Evolutionary conservation across 2,329 filamentous ascomycete genomes (phyloP).

Genomic region (Arthroderma sp.): DNA sequence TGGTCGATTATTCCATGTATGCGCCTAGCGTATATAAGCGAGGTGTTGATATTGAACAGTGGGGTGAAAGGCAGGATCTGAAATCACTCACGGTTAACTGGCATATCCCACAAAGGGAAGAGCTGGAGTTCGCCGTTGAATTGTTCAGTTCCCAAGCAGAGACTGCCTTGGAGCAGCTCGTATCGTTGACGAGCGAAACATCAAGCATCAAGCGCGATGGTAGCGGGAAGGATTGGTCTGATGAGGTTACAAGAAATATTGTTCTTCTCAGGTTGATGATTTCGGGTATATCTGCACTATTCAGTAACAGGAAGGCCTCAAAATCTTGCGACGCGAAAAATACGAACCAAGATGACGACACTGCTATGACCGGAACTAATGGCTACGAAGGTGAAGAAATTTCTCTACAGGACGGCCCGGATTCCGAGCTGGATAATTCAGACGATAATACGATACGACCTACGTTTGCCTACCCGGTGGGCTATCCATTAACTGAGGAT

Average conservation of each 20-base stretch:
- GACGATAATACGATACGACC: slow-evolving; percentile 55
- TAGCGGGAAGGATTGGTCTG: slow-evolving; percentile 97
- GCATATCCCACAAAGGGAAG: slow-evolving; percentile 69
- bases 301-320: slow-evolving; percentile 64
- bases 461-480: slow-evolving; percentile 77
- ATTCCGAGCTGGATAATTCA: slow-evolving; percentile 42
- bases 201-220: slow-evolving; percentile 79
- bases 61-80: slow-evolving; percentile 67
- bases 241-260: slow-evolving; percentile 83
- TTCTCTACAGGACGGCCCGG: slow-evolving; percentile 27
- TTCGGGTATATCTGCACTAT: slow-evolving; percentile 78
- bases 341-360: slow-evolving; percentile 25
- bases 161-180: slow-evolving; percentile 60
- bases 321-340: slow-evolving; percentile 36
- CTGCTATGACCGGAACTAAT: slow-evolving; percentile 34
- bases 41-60: slow-evolving; percentile 65
- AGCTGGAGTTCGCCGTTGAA: slow-evolving; percentile 79
- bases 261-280: slow-evolving; percentile 79
- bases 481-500: slow-evolving; percentile 59
- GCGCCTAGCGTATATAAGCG: slow-evolving; percentile 60
- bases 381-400: slow-evolving; percentile 14
- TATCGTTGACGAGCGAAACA: slow-evolving; percentile 65
- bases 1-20: slow-evolving; percentile 76
- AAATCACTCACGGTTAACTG: slow-evolving; percentile 71
- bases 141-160: slow-evolving; percentile 75